phyloP scores from a whole-genome alignment of 192 early-diverging fungal species.

The Borealophlyctis nickersoniae region DNA sequence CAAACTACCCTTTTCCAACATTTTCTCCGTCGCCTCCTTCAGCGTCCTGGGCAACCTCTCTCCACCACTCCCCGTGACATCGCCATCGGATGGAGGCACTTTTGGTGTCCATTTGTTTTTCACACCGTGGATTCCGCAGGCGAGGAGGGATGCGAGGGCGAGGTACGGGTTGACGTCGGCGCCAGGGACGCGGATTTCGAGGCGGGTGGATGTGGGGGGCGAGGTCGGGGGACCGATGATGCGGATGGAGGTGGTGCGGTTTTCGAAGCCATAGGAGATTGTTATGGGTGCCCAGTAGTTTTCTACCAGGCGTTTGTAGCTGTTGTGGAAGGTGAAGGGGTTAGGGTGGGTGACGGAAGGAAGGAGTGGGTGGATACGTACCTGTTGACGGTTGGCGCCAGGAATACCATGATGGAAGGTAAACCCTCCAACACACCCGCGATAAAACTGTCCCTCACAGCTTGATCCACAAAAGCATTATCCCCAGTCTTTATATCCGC shows the following conservation, averaged over 20 bases:
- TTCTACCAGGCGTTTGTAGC: constrained; percentile 78
- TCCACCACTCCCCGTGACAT: constrained; percentile 24
- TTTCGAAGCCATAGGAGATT: constrained; percentile 76
- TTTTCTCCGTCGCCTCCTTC: constrained; percentile 60
- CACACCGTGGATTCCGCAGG: constrained; percentile 71
- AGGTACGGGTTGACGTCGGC: constrained; percentile 81
- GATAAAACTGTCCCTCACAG: constrained; percentile 16
- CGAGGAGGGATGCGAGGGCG: constrained; percentile 67
- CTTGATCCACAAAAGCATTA: constrained; percentile 50
- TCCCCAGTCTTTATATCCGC: constrained; percentile 39
- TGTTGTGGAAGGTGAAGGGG: too few species aligned
- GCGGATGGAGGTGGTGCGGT: constrained; percentile 67
- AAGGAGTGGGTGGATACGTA: too few species aligned
- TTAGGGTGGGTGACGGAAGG: too few species aligned
- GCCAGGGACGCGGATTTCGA: constrained; percentile 80
- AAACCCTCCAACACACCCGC: constrained; percentile 49
- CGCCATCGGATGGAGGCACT: constrained; percentile 23
- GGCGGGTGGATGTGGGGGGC: constrained; percentile 59
- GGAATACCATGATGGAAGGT: constrained; percentile 66
- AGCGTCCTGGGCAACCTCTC: constrained; percentile 56
- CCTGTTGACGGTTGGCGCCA: constrained; percentile 78
- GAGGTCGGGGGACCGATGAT: constrained; percentile 72
- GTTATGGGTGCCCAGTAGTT: constrained; percentile 84
- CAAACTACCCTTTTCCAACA: constrained; percentile 61
- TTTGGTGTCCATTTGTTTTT: constrained; percentile 45